A percentile compares a stretch with the other conserved stretches of the same genome.
phyloP scores from a whole-genome alignment of 176 grass and related monocot genomes.

The Cenchrus americanus region DNA sequence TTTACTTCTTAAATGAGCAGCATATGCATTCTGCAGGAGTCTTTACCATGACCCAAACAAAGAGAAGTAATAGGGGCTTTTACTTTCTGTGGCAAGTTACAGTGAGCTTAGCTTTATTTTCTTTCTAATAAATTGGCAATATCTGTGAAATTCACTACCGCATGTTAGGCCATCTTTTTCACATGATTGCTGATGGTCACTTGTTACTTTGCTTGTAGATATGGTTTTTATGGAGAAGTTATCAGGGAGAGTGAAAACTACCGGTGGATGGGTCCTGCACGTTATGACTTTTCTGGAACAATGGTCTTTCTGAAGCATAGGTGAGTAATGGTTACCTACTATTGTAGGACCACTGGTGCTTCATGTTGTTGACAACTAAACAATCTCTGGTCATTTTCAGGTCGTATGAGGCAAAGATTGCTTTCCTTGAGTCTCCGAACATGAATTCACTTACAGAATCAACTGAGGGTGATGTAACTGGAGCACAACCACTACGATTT shows the following conservation, averaged over 20 bases:
- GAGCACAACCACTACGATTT: constrained; percentile 36
- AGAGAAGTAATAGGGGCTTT: neutral
- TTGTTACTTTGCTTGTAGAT: constrained; percentile 54
- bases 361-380: constrained; percentile 16
- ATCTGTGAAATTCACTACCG: neutral
- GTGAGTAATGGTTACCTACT: constrained; percentile 38
- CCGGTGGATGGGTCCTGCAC: constrained; percentile 90
- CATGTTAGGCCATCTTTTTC: neutral
- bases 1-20: constrained; percentile 12
- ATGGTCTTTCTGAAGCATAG: constrained; percentile 96
- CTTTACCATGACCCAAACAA: constrained; percentile 1
- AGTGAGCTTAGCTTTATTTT: constrained; percentile 12
- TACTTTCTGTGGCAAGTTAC: neutral
- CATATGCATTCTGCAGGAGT: constrained; percentile 15
- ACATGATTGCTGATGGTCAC: constrained; percentile 20
- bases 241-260: constrained; percentile 89
- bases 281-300: constrained; percentile 98
- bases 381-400: constrained; percentile 46
- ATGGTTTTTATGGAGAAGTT: constrained; percentile 99
- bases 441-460: constrained; percentile 22
- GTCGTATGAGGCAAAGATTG: constrained; percentile 84
- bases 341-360: constrained; percentile 2
- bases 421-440: constrained; percentile 58
- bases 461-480: constrained; percentile 39
- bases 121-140: neutral